Percentiles rank a stretch among this genome's conserved stretches.
phyloP scores from a whole-genome alignment of 257 asterid species.

The Parsonsia alboflavescens region DNA sequence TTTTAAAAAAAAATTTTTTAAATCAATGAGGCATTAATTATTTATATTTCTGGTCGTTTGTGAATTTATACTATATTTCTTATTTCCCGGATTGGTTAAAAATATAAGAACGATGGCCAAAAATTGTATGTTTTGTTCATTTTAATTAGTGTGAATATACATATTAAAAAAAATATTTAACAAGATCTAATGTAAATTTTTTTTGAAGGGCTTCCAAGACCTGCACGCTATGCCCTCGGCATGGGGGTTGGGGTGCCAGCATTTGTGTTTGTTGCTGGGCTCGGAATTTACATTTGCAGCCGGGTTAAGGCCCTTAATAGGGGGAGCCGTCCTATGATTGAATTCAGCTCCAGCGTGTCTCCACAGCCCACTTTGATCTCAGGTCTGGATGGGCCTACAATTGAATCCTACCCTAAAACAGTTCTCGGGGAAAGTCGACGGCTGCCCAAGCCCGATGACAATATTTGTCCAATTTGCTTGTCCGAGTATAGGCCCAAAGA shows the following conservation, averaged over 20 bases:
- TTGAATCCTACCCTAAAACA: constrained; percentile 49
- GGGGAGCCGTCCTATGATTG: constrained; percentile 20
- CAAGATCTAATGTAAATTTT: background rate
- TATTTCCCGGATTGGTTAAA: too few relatives aligned
- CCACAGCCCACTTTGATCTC: constrained; percentile 16
- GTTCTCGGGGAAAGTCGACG: constrained; percentile 45
- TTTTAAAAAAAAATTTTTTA: too few relatives aligned
- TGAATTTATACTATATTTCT: too few relatives aligned
- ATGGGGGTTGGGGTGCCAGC: constrained; percentile 45
- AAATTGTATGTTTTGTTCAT: background rate
- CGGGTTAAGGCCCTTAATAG: constrained; percentile 19
- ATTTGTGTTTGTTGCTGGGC: constrained; percentile 33
- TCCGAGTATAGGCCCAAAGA: constrained; percentile 46
- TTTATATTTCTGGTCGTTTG: too few relatives aligned
- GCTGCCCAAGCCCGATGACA: constrained; percentile 36
- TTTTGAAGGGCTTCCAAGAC: constrained; percentile 35
- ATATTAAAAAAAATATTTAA: background rate
- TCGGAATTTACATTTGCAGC: constrained; percentile 25
- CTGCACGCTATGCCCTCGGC: constrained; percentile 34
- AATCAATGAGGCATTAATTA: too few relatives aligned
- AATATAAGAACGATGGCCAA: too few relatives aligned
- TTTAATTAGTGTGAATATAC: background rate
- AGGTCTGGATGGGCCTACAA: constrained; percentile 42
- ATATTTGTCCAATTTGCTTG: constrained; percentile 39
- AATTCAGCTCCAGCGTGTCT: constrained; percentile 16